Evolutionary conservation across 2,329 filamentous ascomycete genomes (phyloP).

Genomic region (Pseudogymnoascus sp.): DNA sequence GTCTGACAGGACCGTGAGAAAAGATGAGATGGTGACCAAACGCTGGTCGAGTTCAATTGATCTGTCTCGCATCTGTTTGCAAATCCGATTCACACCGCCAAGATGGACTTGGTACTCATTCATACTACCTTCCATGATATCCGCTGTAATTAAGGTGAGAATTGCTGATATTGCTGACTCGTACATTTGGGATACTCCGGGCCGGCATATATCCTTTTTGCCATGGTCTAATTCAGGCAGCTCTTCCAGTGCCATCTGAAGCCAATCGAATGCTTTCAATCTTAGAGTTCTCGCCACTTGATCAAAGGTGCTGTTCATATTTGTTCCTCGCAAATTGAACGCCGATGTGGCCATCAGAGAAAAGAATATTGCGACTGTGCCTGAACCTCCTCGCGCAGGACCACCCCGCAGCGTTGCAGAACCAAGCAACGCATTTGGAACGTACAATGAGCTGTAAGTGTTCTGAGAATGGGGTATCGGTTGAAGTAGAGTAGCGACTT

Average conservation of each 20-base stretch:
- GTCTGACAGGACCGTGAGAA: background rate
- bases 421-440: background rate
- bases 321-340: background rate
- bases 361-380: background rate
- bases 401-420: background rate
- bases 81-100: background rate
- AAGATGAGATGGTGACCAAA: background rate
- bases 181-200: background rate
- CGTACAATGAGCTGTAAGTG: background rate
- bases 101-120: background rate
- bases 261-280: background rate
- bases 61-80: background rate
- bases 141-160: background rate
- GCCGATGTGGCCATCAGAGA: background rate
- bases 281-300: background rate
- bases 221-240: background rate
- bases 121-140: background rate
- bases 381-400: background rate
- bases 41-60: background rate
- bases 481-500: background rate
- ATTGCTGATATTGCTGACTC: background rate
- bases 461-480: background rate
- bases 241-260: background rate
- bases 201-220: background rate
- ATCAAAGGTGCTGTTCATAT: background rate